phyloP scores from a whole-genome alignment of 2,329 filamentous ascomycete genomes.

The Alternaria hordeiaustralica region DNA sequence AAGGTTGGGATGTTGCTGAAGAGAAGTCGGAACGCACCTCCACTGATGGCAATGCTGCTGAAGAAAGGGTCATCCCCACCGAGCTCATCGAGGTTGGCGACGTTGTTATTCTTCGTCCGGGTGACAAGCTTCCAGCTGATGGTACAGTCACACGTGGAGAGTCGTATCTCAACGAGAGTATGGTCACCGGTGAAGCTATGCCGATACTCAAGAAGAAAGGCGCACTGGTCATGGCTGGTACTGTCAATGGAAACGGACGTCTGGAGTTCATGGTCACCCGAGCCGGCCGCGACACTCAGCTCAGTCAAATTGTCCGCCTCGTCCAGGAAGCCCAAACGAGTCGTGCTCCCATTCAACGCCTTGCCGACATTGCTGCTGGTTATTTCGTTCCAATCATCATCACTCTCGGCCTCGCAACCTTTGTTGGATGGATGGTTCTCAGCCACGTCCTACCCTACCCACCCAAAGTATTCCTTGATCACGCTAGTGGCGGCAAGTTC shows the following conservation, averaged over 20 bases:
- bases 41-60: slow-evolving; percentile 66
- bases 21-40: slow-evolving; percentile 54
- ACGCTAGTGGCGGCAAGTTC: slow-evolving; percentile 83
- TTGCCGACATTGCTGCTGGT: slow-evolving; percentile 89
- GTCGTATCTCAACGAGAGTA: slow-evolving; percentile 94
- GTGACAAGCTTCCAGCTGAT: slow-evolving; percentile 96
- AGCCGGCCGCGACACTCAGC: slow-evolving; percentile 91
- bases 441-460: slow-evolving; percentile 84
- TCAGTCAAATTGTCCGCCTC: slow-evolving; percentile 97
- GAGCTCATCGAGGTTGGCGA: slow-evolving; percentile 94
- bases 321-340: slow-evolving; percentile 97
- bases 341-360: slow-evolving; percentile 89
- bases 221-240: slow-evolving; percentile 83
- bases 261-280: slow-evolving; percentile 91
- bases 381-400: slow-evolving; percentile 94
- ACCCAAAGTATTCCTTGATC: slow-evolving; percentile 84
- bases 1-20: slow-evolving; percentile 68
- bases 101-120: slow-evolving; percentile 88
- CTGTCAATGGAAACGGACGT: slow-evolving; percentile 91
- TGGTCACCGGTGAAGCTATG: slow-evolving; percentile 98
- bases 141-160: slow-evolving; percentile 86
- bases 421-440: slow-evolving; percentile 91
- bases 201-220: slow-evolving; percentile 89
- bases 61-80: slow-evolving; percentile 87
- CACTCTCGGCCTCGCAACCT: slow-evolving; percentile 81